Conservation (phyloP, 2,329 filamentous ascomycete genomes). For the Fusarium xyrophilum region DNA sequence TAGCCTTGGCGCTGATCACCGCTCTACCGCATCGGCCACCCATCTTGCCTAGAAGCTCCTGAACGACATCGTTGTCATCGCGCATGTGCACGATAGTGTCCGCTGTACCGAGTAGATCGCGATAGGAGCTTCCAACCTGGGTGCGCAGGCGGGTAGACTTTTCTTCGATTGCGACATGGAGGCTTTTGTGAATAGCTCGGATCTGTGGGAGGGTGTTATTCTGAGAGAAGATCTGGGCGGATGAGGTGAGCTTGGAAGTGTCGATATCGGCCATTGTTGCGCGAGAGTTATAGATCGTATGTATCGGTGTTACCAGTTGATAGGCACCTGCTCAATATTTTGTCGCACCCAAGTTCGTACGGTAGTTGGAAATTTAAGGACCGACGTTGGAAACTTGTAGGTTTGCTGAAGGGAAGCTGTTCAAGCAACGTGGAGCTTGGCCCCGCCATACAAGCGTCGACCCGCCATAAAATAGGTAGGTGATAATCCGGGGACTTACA, state of each 20-base stretch:
- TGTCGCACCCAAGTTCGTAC: not conserved
- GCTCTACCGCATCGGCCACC: conserved; percentile 78
- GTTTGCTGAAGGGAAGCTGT: conserved; percentile 22
- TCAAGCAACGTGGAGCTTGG: conserved; percentile 41
- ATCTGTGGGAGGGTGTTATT: conserved; percentile 68
- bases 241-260: conserved; percentile 56
- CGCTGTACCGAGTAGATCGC: conserved; percentile 88
- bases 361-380: conserved; percentile 9
- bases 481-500: conserved; percentile 7
- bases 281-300: not conserved
- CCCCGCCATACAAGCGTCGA: conserved; percentile 29
- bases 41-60: conserved; percentile 73
- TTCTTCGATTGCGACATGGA: conserved; percentile 67
- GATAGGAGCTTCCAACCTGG: conserved; percentile 74
- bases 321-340: conserved; percentile 17
- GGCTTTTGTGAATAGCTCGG: conserved; percentile 65
- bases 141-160: conserved; percentile 68
- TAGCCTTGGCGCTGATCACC: conserved; percentile 70
- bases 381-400: conserved; percentile 1
- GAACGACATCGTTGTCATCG: conserved; percentile 74
- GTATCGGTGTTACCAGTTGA: not conserved
- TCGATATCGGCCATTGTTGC: conserved; percentile 54
- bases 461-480: not conserved
- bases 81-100: conserved; percentile 95
- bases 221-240: conserved; percentile 62